Conservation (phyloP, 768 basidiomycete genomes). For the Boletus rubescentipes region DNA sequence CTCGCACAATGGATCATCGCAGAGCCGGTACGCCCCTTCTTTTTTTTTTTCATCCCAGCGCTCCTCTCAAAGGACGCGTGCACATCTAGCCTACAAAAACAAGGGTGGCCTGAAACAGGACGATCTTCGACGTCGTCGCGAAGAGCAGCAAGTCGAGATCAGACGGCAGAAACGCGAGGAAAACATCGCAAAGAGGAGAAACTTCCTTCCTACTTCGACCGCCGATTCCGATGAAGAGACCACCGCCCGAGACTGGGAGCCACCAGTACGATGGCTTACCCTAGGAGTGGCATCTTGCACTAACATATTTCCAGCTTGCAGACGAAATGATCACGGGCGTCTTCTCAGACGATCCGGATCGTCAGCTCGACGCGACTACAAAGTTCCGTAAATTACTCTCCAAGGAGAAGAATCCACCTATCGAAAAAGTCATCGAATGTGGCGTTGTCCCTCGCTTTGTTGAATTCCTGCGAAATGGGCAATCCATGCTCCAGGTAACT, state of each 20-base stretch:
- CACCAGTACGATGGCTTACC: conserved; percentile 51
- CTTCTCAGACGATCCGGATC: conserved; percentile 87
- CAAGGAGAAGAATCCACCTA: conserved; percentile 99
- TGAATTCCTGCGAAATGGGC: conserved; percentile 80
- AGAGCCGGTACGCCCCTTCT: conserved; percentile 56
- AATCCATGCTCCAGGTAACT: conserved; percentile 81
- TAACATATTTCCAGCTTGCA: conserved; percentile 52
- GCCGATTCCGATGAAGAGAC: conserved; percentile 93
- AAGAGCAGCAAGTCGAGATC: conserved; percentile 99
- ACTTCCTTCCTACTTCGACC: conserved; percentile 74
- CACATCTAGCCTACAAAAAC: conserved; percentile 77
- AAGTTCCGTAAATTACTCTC: conserved; percentile 98
- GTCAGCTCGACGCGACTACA: conserved; percentile 94
- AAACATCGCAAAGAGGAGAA: conserved; percentile 96
- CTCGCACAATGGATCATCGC: conserved; percentile 73
- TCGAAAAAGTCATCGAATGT: conserved; percentile 97
- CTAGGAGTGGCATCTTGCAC: conserved; percentile 2
- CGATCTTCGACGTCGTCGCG: conserved; percentile 92
- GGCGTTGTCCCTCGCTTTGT: conserved; percentile 97
- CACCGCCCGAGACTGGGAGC: conserved; percentile 66
- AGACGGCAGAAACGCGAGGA: conserved; percentile 97
- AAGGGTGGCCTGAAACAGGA: conserved; percentile 88
- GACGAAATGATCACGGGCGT: conserved; percentile 94
- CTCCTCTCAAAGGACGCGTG: conserved; percentile 38
- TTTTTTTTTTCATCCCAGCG: conserved; percentile 4